Conservation (phyloP, 2,329 filamentous ascomycete species). For the Diaporthe sp. region DNA sequence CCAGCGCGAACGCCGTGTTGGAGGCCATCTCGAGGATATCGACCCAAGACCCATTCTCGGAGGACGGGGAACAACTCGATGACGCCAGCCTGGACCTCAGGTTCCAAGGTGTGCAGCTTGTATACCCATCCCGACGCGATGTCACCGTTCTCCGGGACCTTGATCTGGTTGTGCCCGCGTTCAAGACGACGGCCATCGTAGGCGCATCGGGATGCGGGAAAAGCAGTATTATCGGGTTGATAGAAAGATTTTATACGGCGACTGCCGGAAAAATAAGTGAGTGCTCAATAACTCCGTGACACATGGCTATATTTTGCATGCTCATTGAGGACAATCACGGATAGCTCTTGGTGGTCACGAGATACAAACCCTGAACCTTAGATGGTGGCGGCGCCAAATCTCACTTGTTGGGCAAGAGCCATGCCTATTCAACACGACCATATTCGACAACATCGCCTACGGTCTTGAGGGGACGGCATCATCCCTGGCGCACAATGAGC, state of each 20-base stretch:
- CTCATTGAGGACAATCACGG: too few species aligned
- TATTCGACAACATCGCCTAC: conserved; percentile 90
- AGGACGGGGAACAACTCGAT: conserved; percentile 78
- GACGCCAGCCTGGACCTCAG: conserved; percentile 82
- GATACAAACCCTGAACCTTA: conserved; percentile 84
- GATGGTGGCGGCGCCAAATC: conserved; percentile 93
- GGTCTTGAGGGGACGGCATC: conserved; percentile 86
- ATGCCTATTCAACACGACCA: conserved; percentile 88
- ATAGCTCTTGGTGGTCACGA: conserved; percentile 87
- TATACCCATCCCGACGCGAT: conserved; percentile 93
- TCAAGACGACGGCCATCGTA: conserved; percentile 94
- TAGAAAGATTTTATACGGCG: conserved; percentile 95
- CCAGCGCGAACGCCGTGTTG: conserved; percentile 91
- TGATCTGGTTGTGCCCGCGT: conserved; percentile 82
- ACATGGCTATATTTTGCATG: too few species aligned
- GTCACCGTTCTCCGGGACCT: conserved; percentile 90
- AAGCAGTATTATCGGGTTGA: conserved; percentile 91
- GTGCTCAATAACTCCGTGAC: too few species aligned
- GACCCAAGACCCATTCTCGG: conserved; percentile 81
- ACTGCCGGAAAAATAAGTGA: conserved; percentile 71
- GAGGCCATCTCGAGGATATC: conserved; percentile 91
- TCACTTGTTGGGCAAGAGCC: conserved; percentile 95
- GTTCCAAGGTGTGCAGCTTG: conserved; percentile 86
- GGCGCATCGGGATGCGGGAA: conserved; percentile 96
- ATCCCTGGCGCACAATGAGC: too few species aligned